Conservation (phyloP, 352 stramenopile genomes). For the Saprolegnia parasitica region DNA sequence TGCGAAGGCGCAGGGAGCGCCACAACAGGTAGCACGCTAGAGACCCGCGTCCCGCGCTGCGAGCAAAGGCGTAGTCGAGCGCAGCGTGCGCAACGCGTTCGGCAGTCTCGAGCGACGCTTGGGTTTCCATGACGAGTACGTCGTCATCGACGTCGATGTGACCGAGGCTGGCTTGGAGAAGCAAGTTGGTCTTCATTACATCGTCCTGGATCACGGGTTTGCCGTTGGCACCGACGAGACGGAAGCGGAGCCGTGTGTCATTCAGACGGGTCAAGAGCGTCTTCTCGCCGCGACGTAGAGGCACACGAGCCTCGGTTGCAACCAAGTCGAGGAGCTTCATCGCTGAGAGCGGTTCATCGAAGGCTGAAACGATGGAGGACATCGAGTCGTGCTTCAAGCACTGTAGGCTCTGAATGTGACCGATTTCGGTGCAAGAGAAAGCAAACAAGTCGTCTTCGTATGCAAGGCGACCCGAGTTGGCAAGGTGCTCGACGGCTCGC, state of each 20-base stretch:
- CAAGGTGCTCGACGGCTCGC: background rate
- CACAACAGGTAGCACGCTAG: constrained; percentile 5
- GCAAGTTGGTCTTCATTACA: constrained; percentile 22
- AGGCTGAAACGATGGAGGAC: background rate
- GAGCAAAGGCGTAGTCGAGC: constrained; percentile 3
- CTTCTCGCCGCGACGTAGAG: constrained; percentile 21
- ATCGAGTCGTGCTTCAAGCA: constrained; percentile 18
- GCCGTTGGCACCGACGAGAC: background rate
- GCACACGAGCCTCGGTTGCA: background rate
- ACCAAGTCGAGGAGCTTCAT: background rate
- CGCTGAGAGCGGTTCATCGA: background rate
- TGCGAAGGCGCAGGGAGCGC: background rate
- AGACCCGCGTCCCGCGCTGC: background rate
- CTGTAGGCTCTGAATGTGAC: constrained; percentile 2
- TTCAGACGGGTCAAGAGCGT: constrained; percentile 16
- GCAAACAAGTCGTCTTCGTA: background rate
- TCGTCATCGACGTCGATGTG: constrained; percentile 1
- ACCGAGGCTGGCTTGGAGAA: constrained; percentile 7
- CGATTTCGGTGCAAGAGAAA: background rate
- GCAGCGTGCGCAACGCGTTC: constrained; percentile 12
- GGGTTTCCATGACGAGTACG: constrained; percentile 7
- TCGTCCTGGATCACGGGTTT: constrained; percentile 18
- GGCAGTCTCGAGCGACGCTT: constrained; percentile 14
- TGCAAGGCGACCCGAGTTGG: background rate
- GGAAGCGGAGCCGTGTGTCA: background rate